Percentiles rank a stretch among this genome's conserved stretches.
phyloP scores from a whole-genome alignment of 768 basidiomycete species.

The Fistulinella prunicolor region DNA sequence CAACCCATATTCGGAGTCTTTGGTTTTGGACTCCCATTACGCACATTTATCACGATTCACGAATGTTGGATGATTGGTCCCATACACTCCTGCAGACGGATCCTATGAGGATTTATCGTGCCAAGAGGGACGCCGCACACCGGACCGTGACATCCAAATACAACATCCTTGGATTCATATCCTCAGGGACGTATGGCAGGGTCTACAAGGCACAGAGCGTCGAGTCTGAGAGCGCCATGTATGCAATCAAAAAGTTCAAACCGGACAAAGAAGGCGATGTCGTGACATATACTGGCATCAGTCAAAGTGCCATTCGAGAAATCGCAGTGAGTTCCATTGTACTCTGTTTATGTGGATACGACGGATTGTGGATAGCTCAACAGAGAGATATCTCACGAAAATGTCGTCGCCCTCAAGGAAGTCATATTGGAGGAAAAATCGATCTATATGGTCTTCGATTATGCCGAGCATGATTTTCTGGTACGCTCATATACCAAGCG shows the following conservation, averaged over 20 bases:
- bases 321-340: conserved; percentile 66
- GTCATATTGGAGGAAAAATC: conserved; percentile 98
- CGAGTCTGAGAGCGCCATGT: conserved; percentile 65
- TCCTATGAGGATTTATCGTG: conserved; percentile 83
- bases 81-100: conserved; percentile 46
- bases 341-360: conserved; percentile 3
- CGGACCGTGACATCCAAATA: conserved; percentile 78
- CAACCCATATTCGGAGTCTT: too few relatives aligned
- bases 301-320: conserved; percentile 95
- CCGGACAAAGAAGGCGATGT: conserved; percentile 99
- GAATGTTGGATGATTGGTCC: conserved; percentile 38
- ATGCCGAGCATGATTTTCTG: conserved; percentile 97
- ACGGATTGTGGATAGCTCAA: conserved; percentile 56
- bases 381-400: conserved; percentile 86
- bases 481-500: conserved; percentile 43
- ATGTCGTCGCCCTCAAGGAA: conserved; percentile 87
- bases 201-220: conserved; percentile 93
- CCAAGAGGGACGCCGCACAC: conserved; percentile 68
- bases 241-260: conserved; percentile 99
- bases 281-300: conserved; percentile 93
- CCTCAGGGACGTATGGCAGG: conserved; percentile 96
- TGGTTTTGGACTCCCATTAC: background rate
- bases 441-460: conserved; percentile 99
- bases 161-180: conserved; percentile 93
- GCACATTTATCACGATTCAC: background rate